phyloP scores from a whole-genome alignment of 768 basidiomycete species.

The Lenzites betulinus region DNA sequence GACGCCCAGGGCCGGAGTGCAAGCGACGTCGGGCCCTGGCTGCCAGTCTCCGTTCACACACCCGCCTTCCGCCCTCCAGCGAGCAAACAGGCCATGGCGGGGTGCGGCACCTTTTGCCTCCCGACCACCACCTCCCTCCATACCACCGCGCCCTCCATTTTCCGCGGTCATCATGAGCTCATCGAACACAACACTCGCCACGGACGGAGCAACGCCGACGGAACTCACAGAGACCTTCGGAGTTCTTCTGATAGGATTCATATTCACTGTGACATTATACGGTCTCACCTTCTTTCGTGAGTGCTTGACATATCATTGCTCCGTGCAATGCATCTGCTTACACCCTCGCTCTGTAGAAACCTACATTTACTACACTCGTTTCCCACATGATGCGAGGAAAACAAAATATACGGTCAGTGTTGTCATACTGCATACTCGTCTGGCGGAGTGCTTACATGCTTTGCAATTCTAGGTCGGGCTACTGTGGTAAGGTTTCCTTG shows the following conservation, averaged over 20 bases:
- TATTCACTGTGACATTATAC: constrained; percentile 29
- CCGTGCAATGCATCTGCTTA: background rate
- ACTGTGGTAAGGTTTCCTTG: constrained; percentile 19
- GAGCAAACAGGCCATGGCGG: background rate
- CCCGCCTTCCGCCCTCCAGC: background rate
- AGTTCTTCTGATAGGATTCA: constrained; percentile 31
- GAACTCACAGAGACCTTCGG: constrained; percentile 28
- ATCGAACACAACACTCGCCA: background rate
- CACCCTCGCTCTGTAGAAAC: constrained; percentile 16
- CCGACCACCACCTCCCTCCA: background rate
- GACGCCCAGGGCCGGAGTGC: background rate
- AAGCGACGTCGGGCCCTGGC: constrained; percentile 4
- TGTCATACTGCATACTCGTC: background rate
- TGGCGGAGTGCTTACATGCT: background rate
- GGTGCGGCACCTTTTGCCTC: background rate
- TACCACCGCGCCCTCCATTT: background rate
- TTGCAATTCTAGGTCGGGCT: constrained; percentile 19
- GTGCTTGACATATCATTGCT: background rate
- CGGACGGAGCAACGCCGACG: background rate
- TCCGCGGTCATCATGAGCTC: background rate
- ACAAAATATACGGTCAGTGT: constrained; percentile 23
- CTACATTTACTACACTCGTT: constrained; percentile 29
- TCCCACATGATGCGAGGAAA: constrained; percentile 20
- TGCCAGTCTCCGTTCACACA: background rate
- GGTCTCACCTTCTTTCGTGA: constrained; percentile 31